A percentile compares a stretch with the other conserved stretches of the same genome.
Conservation (phyloP, 2,329 filamentous ascomycete genomes). For the Penicillium sp. region DNA sequence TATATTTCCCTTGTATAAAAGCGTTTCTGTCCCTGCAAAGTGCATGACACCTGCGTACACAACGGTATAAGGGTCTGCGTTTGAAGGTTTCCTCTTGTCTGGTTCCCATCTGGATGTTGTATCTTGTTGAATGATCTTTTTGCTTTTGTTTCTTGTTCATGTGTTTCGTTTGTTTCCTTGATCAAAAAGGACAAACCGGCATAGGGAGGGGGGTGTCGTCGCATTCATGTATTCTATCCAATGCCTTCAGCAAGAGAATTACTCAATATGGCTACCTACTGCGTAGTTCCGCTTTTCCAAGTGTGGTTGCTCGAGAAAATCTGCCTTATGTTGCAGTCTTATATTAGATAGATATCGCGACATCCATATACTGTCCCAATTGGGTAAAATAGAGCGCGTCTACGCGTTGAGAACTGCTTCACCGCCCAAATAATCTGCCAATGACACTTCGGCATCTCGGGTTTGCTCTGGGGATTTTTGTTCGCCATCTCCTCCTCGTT, state of each 20-base stretch:
- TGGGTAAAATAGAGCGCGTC: constrained; percentile 23
- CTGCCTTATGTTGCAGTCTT: background rate
- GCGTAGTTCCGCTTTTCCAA: background rate
- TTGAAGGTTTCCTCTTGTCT: constrained; percentile 11
- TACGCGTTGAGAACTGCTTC: constrained; percentile 15
- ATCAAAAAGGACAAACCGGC: constrained; percentile 1
- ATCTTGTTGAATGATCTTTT: constrained; percentile 10
- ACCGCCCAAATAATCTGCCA: constrained; percentile 17
- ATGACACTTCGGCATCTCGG: constrained; percentile 12
- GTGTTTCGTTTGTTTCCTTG: constrained; percentile 7
- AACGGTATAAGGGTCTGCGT: too few relatives aligned
- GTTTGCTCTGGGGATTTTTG: constrained; percentile 15
- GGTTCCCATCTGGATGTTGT: constrained; percentile 14
- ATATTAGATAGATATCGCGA: background rate
- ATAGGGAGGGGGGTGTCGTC: constrained; percentile 7
- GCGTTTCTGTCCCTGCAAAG: constrained; percentile 21
- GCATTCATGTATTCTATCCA: constrained; percentile 29
- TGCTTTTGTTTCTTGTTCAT: constrained; percentile 13
- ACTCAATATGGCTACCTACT: constrained; percentile 16
- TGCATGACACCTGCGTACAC: constrained; percentile 14
- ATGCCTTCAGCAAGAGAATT: constrained; percentile 25
- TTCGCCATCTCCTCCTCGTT: background rate
- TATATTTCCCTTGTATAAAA: constrained; percentile 33
- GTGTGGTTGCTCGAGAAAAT: background rate
- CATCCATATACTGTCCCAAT: constrained; percentile 7